Evolutionary conservation across 2,329 filamentous ascomycete species (phyloP).

Genomic region (Aspergillus uvarum): DNA sequence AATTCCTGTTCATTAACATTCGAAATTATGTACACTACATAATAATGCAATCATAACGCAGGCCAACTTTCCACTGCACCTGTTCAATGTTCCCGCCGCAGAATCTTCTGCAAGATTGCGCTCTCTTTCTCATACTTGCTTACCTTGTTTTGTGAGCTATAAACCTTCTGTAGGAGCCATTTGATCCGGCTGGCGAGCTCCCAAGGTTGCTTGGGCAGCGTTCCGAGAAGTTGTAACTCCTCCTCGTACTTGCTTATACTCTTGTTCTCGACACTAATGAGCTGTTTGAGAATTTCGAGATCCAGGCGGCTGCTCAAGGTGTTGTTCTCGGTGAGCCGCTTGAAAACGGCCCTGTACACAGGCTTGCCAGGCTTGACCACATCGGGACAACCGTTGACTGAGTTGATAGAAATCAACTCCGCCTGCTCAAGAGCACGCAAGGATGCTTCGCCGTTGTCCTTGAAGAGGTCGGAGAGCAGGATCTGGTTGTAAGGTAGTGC

Average conservation of each 20-base stretch:
- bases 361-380: slow-evolving; percentile 78
- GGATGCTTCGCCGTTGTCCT: slow-evolving; percentile 68
- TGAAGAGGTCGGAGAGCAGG: slow-evolving; percentile 73
- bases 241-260: slow-evolving; percentile 75
- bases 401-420: slow-evolving; percentile 78
- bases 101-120: slow-evolving; percentile 67
- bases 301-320: slow-evolving; percentile 74
- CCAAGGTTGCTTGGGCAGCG: slow-evolving; percentile 66
- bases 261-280: slow-evolving; percentile 69
- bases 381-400: slow-evolving; percentile 72
- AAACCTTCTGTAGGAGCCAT: slow-evolving; percentile 73
- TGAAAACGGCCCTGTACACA: slow-evolving; percentile 82
- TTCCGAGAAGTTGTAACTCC: slow-evolving; percentile 71
- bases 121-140: slow-evolving; percentile 72
- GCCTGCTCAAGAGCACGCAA: slow-evolving; percentile 79
- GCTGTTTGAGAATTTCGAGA: slow-evolving; percentile 66
- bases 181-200: slow-evolving; percentile 66
- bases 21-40: background rate
- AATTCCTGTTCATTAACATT: background rate
- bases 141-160: slow-evolving; percentile 72
- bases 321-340: slow-evolving; percentile 66
- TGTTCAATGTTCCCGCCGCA: slow-evolving; percentile 53
- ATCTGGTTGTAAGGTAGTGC: slow-evolving; percentile 80
- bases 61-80: background rate
- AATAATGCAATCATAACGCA: background rate